These are phyloP conservation scores for Phytopythium ostracodes DNA, from an alignment of 352 stramenopile species.

Conservation along the genomic window DNA sequence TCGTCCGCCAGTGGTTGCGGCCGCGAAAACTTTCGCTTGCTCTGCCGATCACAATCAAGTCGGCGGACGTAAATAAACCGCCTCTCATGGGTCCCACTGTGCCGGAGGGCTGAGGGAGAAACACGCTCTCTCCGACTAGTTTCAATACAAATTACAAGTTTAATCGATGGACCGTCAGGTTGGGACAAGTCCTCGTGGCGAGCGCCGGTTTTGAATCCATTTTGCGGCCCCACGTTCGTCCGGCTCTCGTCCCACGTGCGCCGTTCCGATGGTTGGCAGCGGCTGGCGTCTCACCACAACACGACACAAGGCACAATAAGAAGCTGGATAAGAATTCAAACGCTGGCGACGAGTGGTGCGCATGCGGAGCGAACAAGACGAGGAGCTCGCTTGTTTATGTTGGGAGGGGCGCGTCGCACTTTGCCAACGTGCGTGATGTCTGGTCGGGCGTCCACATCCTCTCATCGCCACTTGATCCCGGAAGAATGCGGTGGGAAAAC, in stretches of 20 bases:
- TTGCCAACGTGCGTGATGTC: too few species aligned
- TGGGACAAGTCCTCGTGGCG: conserved; percentile 5
- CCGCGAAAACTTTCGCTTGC: not conserved
- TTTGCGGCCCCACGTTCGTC: not conserved
- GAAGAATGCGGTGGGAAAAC: too few species aligned
- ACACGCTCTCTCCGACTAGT: conserved; percentile 2
- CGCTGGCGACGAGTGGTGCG: not conserved
- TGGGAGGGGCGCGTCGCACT: not conserved
- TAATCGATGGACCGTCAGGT: conserved; percentile 4
- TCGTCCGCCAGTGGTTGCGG: not conserved
- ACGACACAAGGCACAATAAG: not conserved
- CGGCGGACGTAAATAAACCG: not conserved
- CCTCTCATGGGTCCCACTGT: not conserved
- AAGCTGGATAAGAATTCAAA: not conserved
- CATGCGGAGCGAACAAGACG: not conserved
- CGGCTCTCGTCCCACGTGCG: conserved; percentile 3
- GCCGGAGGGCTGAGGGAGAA: not conserved
- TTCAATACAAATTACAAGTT: not conserved
- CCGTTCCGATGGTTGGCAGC: conserved; percentile 5
- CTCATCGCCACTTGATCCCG: not conserved
- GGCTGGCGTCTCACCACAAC: not conserved
- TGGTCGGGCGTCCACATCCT: not conserved
- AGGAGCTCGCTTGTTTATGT: conserved; percentile 1
- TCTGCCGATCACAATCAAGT: conserved; percentile 8
- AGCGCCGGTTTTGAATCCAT: conserved; percentile 7